Evolutionary conservation across 768 basidiomycete genomes (phyloP), one percentile per base, ranked within the genome.

Genomic region (Termitomyces sp.): DNA sequence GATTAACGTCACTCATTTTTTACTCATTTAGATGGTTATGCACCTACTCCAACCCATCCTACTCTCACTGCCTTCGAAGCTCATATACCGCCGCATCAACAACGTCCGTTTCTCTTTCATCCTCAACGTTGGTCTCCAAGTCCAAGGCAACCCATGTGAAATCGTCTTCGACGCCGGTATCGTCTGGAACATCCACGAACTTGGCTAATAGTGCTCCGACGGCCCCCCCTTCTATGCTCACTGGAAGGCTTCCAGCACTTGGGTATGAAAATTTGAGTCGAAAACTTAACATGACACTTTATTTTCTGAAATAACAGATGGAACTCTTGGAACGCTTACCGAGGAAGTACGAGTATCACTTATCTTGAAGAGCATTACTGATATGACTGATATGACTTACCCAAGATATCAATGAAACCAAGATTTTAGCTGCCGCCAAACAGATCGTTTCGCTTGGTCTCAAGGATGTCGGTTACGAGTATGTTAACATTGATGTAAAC

Each of bases 271-370:
- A 42, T 44, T 22, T n/a, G 4, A 7, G 24, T 48, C 47, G 22
- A 8, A 18, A 14, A 36, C 9, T 45, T 33, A 34, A 9, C 33
- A 18, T 55, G 2, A 22, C 9, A 24, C 20, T 58, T 37, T 39
- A 62, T 33, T 53, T 20, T 53, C 22, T 44, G n/a, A 49, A 4
- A 4, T 12, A 7, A n/a, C 40, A 81, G 79, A 37, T 82, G 81
- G 81, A 82, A 82, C 62, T 68, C 74, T 20, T 82, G 80, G 80
- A 82, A 82, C 55, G 80, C 80, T 1, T 82, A 79, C 61, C 68
- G 69, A 39, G 73, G 81, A 50, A 60, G 76, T 76, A 63, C 3
- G 72, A 36, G n/a, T 8, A 10, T 8, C 22, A 22, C 26, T 34
- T 51, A 12, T 26, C 42, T 20, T 9, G 16, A 33, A 53, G 10